Evolutionary conservation across 192 early-diverging fungal species (phyloP).

Genomic region (Phlyctochytrium planicorne): DNA sequence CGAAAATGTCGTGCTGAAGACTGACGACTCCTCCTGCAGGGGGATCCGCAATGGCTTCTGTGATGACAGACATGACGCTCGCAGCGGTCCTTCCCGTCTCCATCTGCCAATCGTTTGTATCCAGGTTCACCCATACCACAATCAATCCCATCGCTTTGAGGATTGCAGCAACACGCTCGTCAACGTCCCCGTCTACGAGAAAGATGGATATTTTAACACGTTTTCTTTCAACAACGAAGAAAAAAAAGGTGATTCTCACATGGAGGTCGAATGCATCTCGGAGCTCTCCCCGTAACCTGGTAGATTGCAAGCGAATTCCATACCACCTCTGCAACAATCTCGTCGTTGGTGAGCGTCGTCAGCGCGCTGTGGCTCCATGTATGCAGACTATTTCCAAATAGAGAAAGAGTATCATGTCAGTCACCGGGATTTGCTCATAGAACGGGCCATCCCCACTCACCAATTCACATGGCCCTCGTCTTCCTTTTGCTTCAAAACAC

Average conservation of each 20-base stretch:
- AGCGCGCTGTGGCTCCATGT: constrained; percentile 59
- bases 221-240: too few relatives aligned
- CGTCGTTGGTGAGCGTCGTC: constrained; percentile 61
- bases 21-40: neutral
- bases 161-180: constrained; percentile 66
- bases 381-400: constrained; percentile 21
- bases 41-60: constrained; percentile 1
- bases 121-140: neutral
- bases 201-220: too few relatives aligned
- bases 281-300: constrained; percentile 29
- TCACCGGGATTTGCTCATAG: constrained; percentile 10
- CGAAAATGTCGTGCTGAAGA: neutral
- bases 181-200: constrained; percentile 54
- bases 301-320: constrained; percentile 54
- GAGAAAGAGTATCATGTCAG: constrained; percentile 10
- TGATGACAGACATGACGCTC: too few relatives aligned
- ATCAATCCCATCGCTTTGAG: constrained; percentile 49
- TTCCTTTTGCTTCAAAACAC: constrained; percentile 45
- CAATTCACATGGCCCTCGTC: constrained; percentile 46
- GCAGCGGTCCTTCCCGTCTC: neutral
- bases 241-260: constrained; percentile 10
- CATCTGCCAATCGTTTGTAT: neutral
- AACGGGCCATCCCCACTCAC: too few relatives aligned
- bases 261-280: constrained; percentile 55
- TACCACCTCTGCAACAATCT: constrained; percentile 67